Base-by-base conservation (phyloP, 768 basidiomycete genomes). In the Tephrocybe rancida region DNA sequence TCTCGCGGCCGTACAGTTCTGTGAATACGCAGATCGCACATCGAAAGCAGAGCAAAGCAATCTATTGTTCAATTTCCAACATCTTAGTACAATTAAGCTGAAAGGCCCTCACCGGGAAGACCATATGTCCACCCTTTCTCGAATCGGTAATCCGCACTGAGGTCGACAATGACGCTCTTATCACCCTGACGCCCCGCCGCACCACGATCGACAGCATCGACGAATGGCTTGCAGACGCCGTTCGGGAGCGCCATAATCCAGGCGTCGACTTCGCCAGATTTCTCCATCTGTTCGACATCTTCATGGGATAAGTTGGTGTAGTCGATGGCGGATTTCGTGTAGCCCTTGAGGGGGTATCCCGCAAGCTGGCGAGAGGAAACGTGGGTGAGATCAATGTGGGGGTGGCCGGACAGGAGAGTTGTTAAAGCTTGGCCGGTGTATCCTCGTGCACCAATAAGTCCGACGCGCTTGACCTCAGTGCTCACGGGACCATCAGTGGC, bases 221-320 rank as follows among this genome's bases (percentile, higher is more conserved):
- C 94, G 67, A 96, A 99, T 0, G 95, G 95, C 71, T 95, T 95
- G 75, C 91, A 90, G 21, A 93, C 83, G 18, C 97, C 97, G 61
- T 98, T 99, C n/a, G 97, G 97, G 44, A 99, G 81, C 2, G 97
- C 97, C 91, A 98, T 95, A 48, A 98, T 85, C 96, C 97, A 99
- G 8, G 94, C 96, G 66, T 99, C 96, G 16, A 99, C 93, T 64
- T 89, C 90, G 8, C 90, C 87, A 45, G 84, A 76, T 71, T 87
- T 86, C 72, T 98, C 97, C 87, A 99, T 90, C 66, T 73, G 76
- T 68, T 92, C 86, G 9, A 98, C 90, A 60, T 97, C 91, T 52
- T 78, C 73, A 9, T 79, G 68, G 0, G 86, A 87, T 14, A 99
- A 79, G 71, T 96, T 92, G 54, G 85, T 83, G 74, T 97, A 98